Evolutionary conservation across 257 asterid genomes (phyloP).

Genomic region (Rehmannia glutinosa): DNA sequence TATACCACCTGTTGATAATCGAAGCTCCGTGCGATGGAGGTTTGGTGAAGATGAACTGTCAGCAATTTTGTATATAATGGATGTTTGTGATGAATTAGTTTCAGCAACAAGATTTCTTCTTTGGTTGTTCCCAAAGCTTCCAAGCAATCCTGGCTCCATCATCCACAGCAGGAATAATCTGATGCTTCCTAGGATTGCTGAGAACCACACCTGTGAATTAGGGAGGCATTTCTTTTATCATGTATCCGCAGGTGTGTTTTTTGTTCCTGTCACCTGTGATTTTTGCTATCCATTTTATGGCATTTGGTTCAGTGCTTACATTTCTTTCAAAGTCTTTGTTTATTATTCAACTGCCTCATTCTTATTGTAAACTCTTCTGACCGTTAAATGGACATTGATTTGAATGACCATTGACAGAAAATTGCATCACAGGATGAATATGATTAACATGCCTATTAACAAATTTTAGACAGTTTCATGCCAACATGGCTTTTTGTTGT

Average conservation of each 20-base stretch:
- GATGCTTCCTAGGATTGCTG: constrained; percentile 53
- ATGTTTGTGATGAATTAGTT: constrained; percentile 61
- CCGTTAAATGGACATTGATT: constrained; percentile 12
- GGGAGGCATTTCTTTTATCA: constrained; percentile 71
- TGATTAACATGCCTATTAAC: background rate
- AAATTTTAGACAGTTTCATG: background rate
- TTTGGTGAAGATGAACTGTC: constrained; percentile 76
- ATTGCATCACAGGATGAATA: background rate
- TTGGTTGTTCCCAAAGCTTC: constrained; percentile 78
- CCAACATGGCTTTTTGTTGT: background rate
- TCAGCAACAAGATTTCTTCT: constrained; percentile 61
- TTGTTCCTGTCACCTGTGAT: background rate
- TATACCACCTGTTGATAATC: constrained; percentile 52
- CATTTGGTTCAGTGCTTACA: background rate
- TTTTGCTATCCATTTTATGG: background rate
- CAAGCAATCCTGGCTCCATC: constrained; percentile 39
- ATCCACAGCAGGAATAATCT: constrained; percentile 46
- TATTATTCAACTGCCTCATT: background rate
- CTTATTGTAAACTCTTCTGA: background rate
- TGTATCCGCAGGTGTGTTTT: constrained; percentile 61
- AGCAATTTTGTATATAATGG: constrained; percentile 61
- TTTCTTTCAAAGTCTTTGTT: background rate
- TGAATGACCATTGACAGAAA: constrained; percentile 25
- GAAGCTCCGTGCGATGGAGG: constrained; percentile 55
- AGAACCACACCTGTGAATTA: constrained; percentile 56